Evolutionary conservation across 2,329 filamentous ascomycete species (phyloP).

Genomic region (Sporothrix luriei): DNA sequence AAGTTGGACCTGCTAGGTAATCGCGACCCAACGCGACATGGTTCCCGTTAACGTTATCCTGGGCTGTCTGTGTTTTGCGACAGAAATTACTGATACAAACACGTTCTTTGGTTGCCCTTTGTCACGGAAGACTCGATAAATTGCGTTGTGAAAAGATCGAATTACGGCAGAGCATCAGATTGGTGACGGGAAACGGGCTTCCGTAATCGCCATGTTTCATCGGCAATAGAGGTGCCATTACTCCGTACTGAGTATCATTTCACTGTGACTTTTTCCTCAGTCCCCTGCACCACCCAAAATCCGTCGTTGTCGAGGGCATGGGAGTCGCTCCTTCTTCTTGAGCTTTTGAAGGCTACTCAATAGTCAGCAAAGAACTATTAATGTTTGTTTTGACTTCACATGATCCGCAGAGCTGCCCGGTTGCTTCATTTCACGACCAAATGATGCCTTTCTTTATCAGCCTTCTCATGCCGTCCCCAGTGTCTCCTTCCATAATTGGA

Average conservation of each 20-base stretch:
- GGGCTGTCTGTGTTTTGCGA: too few species aligned
- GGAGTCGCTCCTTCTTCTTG: not conserved
- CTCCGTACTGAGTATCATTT: not conserved
- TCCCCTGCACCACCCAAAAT: not conserved
- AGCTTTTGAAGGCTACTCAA: not conserved
- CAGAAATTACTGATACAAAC: too few species aligned
- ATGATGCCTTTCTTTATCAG: not conserved
- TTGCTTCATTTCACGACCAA: not conserved
- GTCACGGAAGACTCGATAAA: too few species aligned
- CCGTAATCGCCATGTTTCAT: slow-evolving; percentile 27
- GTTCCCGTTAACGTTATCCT: not conserved
- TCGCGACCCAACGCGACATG: too few species aligned
- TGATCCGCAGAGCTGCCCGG: not conserved
- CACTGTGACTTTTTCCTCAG: not conserved
- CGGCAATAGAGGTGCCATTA: slow-evolving; percentile 3
- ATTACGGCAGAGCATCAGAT: slow-evolving; percentile 1
- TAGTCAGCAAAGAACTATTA: not conserved
- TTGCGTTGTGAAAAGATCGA: not conserved
- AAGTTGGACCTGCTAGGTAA: not conserved
- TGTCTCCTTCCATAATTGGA: slow-evolving; percentile 23
- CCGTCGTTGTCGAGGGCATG: not conserved
- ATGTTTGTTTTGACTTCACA: not conserved
- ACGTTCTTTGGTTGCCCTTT: not conserved
- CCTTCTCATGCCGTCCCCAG: slow-evolving; percentile 7
- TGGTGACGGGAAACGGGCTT: slow-evolving; percentile 8